Percentiles rank a stretch among this genome's conserved stretches.
phyloP scores from a whole-genome alignment of 2,329 filamentous ascomycete genomes.

The Byssothecium circinans region DNA sequence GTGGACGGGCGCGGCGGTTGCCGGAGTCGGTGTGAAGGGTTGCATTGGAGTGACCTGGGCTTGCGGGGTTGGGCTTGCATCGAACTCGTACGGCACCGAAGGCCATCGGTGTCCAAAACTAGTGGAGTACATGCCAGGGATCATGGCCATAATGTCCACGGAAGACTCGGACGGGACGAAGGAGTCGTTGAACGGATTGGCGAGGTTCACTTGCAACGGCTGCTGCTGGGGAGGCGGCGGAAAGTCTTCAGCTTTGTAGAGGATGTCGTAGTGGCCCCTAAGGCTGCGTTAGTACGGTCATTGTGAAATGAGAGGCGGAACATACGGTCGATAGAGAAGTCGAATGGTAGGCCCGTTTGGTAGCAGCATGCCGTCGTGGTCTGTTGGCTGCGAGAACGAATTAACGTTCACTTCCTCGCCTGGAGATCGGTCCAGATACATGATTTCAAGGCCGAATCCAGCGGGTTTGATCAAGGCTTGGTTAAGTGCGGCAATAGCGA shows the following conservation, averaged over 20 bases:
- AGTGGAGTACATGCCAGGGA: conserved; percentile 51
- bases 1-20: conserved; percentile 30
- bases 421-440: conserved; percentile 85
- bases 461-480: conserved; percentile 79
- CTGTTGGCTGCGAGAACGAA: conserved; percentile 61
- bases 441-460: conserved; percentile 79
- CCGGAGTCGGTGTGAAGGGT: conserved; percentile 33
- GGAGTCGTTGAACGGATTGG: conserved; percentile 42
- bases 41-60: conserved; percentile 37
- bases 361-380: conserved; percentile 48
- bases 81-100: conserved; percentile 41
- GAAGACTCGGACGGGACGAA: conserved; percentile 44
- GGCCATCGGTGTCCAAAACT: conserved; percentile 38
- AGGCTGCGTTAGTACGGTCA: conserved; percentile 20
- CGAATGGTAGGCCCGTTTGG: conserved; percentile 64
- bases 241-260: conserved; percentile 70
- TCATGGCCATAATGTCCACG: conserved; percentile 44
- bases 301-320: conserved; percentile 7
- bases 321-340: conserved; percentile 68
- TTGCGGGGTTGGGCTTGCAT: conserved; percentile 34
- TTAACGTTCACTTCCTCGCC: conserved; percentile 72
- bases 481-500: conserved; percentile 77
- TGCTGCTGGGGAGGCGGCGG: conserved; percentile 34
- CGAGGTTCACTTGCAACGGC: conserved; percentile 38
- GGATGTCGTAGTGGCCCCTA: conserved; percentile 88